These are phyloP conservation scores for Exophiala sideris DNA, from an alignment of 2,329 filamentous ascomycete species.

Conservation along the genomic window DNA sequence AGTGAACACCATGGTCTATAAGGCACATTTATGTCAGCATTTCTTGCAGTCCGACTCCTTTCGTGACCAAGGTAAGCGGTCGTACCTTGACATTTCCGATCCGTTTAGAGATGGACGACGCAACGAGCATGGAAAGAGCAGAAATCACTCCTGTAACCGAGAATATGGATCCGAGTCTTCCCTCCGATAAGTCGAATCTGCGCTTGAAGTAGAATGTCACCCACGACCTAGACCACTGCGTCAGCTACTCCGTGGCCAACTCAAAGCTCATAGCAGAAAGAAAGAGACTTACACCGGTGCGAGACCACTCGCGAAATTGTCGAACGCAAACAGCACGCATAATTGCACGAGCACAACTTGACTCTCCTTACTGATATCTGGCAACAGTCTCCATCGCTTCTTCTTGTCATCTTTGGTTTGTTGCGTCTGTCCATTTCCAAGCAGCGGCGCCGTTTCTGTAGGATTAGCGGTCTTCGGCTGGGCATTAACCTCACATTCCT, in stretches of 20 bases:
- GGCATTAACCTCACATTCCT: slow-evolving; percentile 47
- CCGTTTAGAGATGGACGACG: slow-evolving; percentile 50
- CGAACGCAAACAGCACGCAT: slow-evolving; percentile 64
- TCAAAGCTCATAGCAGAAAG: slow-evolving; percentile 28
- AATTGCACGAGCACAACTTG: slow-evolving; percentile 57
- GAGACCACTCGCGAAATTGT: slow-evolving; percentile 68
- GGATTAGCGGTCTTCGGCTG: slow-evolving; percentile 21
- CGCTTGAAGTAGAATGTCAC: slow-evolving; percentile 57
- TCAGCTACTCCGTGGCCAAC: slow-evolving; percentile 33
- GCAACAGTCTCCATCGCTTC: slow-evolving; percentile 45
- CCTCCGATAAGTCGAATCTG: slow-evolving; percentile 54
- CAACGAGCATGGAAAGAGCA: slow-evolving; percentile 41
- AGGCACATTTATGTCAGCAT: background rate
- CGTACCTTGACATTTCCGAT: slow-evolving; percentile 49
- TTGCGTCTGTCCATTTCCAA: slow-evolving; percentile 21
- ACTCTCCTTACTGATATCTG: slow-evolving; percentile 38
- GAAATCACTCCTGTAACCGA: slow-evolving; percentile 46
- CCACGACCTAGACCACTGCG: slow-evolving; percentile 45
- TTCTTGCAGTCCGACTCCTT: background rate
- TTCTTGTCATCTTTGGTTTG: slow-evolving; percentile 14
- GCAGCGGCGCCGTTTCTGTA: slow-evolving; percentile 38
- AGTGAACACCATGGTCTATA: slow-evolving; percentile 62
- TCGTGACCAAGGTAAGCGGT: background rate
- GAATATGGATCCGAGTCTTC: slow-evolving; percentile 54
- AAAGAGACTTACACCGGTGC: slow-evolving; percentile 44